Percentiles rank a stretch among this genome's conserved stretches.
phyloP scores from a whole-genome alignment of 1,284 basidiomycete species.

The Fomitopsis palustris region DNA sequence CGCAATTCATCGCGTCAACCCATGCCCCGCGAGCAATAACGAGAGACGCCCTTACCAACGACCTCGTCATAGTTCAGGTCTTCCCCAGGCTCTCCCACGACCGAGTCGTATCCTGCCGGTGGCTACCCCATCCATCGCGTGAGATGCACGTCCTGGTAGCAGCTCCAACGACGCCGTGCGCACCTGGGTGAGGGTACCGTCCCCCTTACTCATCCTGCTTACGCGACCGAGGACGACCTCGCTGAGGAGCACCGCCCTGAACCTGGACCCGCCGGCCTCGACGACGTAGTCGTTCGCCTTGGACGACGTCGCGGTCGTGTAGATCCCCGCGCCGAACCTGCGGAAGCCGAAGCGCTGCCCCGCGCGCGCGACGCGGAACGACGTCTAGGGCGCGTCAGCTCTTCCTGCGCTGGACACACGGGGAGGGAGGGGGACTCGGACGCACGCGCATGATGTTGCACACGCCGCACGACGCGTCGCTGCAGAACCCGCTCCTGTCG shows the following conservation, averaged over 20 bases:
- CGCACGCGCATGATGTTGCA: conserved; percentile 13
- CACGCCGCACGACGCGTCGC: conserved; percentile 1
- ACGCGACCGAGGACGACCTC: conserved; percentile 23
- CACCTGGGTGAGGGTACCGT: conserved; percentile 19
- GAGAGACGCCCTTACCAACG: conserved; percentile 19
- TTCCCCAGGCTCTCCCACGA: conserved; percentile 24
- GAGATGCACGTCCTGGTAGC: not conserved
- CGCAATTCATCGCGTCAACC: not conserved
- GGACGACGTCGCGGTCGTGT: conserved; percentile 17
- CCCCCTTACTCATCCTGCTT: conserved; percentile 11
- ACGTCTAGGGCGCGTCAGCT: conserved; percentile 2
- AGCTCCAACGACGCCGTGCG: not conserved
- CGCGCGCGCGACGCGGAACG: conserved; percentile 8
- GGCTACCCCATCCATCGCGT: conserved; percentile 11
- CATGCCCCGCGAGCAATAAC: not conserved
- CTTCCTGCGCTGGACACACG: too few relatives aligned
- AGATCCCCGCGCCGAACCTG: conserved; percentile 14
- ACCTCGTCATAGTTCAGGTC: conserved; percentile 26
- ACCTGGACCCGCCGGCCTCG: conserved; percentile 14
- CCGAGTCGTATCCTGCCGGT: conserved; percentile 21
- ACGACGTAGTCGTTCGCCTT: conserved; percentile 21
- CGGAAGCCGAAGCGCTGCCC: conserved; percentile 7
- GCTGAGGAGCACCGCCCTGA: conserved; percentile 20
- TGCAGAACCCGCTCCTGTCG: conserved; percentile 1
- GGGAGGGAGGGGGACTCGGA: not conserved